Conservation (phyloP, 2,329 filamentous ascomycete genomes). For the Elsinoe perseae region DNA sequence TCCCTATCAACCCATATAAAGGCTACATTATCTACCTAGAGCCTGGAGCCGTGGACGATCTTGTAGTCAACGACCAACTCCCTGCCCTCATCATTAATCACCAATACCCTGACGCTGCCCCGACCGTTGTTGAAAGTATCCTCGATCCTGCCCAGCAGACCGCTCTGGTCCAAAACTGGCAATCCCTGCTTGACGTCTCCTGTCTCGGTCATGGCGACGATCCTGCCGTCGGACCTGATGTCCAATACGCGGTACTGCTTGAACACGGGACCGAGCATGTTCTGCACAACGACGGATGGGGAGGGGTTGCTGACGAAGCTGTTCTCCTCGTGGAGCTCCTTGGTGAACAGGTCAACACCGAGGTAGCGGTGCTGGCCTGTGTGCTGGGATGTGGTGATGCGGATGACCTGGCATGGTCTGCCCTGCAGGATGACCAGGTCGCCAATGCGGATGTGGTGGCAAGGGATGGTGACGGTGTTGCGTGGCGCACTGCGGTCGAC, state of each 20-base stretch:
- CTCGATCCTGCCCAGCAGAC: conserved; percentile 71
- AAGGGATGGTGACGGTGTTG: conserved; percentile 95
- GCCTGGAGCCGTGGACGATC: conserved; percentile 74
- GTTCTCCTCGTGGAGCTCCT: conserved; percentile 98
- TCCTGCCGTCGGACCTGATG: conserved; percentile 70
- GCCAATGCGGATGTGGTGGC: conserved; percentile 98
- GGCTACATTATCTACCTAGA: conserved; percentile 38
- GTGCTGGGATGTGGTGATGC: conserved; percentile 94
- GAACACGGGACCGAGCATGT: conserved; percentile 98
- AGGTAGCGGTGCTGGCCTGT: conserved; percentile 99
- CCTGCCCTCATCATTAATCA: conserved; percentile 85
- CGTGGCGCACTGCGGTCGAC: conserved; percentile 33
- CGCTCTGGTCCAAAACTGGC: conserved; percentile 89
- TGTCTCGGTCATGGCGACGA: conserved; percentile 98
- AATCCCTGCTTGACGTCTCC: conserved; percentile 97
- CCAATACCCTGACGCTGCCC: conserved; percentile 87
- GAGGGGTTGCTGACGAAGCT: conserved; percentile 96
- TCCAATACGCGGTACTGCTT: conserved; percentile 99
- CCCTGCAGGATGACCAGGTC: conserved; percentile 98
- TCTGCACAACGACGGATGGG: conserved; percentile 95
- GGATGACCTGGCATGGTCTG: conserved; percentile 98
- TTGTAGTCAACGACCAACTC: conserved; percentile 99
- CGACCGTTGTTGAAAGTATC: conserved; percentile 84
- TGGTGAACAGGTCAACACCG: conserved; percentile 99
- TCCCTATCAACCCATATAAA: conserved; percentile 1